phyloP scores from a whole-genome alignment of 345 rosid species.

The Salix arbutifolia region DNA sequence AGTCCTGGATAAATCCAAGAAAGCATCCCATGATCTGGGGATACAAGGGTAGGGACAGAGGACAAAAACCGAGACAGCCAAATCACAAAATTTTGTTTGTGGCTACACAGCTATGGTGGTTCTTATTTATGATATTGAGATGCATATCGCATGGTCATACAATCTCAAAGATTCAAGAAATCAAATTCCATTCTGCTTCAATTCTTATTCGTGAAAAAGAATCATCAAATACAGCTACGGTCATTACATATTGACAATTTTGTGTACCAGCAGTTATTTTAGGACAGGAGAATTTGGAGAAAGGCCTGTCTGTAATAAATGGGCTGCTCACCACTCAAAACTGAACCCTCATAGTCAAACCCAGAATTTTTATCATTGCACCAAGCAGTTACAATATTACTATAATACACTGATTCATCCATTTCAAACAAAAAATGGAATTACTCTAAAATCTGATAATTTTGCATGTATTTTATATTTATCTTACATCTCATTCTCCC shows the following conservation, averaged over 20 bases:
- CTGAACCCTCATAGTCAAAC: no score
- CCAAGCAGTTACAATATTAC: no score
- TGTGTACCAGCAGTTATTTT: no score
- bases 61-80: not conserved
- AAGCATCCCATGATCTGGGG: no score
- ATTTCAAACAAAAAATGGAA: not conserved
- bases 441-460: not conserved
- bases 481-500: conserved; percentile 92
- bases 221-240: no score
- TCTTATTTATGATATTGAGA: not conserved
- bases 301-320: no score
- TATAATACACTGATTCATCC: not conserved
- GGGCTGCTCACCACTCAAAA: no score
- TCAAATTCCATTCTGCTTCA: not conserved
- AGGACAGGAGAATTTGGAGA: no score
- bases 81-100: not conserved
- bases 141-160: not conserved
- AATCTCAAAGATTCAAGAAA: not conserved
- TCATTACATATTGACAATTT: no score
- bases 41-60: not conserved
- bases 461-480: not conserved
- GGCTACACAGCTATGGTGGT: not conserved
- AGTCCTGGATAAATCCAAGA: no score
- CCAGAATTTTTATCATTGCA: no score
- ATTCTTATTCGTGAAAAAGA: not conserved